Evolutionary conservation across 176 grass and related monocot genomes (phyloP).

Genomic region (Aegilops longissima): DNA sequence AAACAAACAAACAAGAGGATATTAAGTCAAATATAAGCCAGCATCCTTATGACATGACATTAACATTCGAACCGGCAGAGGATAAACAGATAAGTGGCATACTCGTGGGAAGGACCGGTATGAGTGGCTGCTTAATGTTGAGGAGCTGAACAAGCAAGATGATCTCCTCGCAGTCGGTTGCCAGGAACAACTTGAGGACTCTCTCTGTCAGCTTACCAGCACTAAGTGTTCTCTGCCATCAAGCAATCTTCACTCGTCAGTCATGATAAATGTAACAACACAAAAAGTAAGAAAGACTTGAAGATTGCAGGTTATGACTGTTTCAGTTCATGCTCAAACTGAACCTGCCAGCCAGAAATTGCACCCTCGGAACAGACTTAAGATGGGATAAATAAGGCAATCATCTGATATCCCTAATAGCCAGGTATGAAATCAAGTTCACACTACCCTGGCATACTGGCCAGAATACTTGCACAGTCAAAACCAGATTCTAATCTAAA

Average conservation of each 20-base stretch:
- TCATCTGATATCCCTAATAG: background rate
- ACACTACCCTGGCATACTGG: too few species aligned
- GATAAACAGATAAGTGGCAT: background rate
- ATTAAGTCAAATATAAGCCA: conserved; percentile 26
- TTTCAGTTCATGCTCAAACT: background rate
- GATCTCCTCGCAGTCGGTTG: conserved; percentile 78
- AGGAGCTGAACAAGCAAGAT: conserved; percentile 54
- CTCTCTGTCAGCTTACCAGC: conserved; percentile 90
- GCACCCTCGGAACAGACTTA: background rate
- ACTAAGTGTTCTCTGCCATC: conserved; percentile 67
- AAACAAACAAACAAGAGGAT: conserved; percentile 32
- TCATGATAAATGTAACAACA: background rate
- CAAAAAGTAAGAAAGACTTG: background rate
- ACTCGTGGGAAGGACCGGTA: conserved; percentile 88
- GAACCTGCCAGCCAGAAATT: background rate
- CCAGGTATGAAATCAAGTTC: too few species aligned
- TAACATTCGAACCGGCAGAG: background rate
- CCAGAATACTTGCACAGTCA: too few species aligned
- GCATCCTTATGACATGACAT: background rate
- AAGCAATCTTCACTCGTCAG: background rate
- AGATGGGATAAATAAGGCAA: background rate
- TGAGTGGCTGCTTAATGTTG: conserved; percentile 69
- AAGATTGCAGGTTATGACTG: background rate
- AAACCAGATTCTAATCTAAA: background rate
- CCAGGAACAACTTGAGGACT: conserved; percentile 79